Percentiles rank a stretch among this genome's conserved stretches.
Conservation (phyloP, 106 monocot genomes). For the Acanthochlamys bracteata region DNA sequence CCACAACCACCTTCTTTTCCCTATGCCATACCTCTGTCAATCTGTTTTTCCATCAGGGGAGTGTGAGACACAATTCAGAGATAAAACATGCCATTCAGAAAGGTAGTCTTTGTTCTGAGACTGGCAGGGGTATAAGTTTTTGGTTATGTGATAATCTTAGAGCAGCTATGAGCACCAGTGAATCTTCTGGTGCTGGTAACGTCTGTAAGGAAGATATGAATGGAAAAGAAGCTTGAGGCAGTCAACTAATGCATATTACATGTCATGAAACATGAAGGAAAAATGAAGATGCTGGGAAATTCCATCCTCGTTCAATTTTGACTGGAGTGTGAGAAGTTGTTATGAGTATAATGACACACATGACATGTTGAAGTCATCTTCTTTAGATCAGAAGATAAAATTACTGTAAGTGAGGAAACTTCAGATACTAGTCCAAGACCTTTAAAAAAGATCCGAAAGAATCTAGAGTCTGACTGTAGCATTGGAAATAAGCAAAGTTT, state of each 20-base stretch:
- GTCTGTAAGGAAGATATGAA: not conserved
- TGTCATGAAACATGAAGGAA: slow-evolving; percentile 2
- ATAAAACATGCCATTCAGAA: not conserved
- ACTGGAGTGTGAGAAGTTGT: slow-evolving; percentile 2
- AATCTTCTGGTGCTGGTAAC: slow-evolving; percentile 13
- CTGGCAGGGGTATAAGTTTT: slow-evolving; percentile 10
- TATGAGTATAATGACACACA: slow-evolving; percentile 2
- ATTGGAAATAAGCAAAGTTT: not conserved
- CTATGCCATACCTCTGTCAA: slow-evolving; percentile 13
- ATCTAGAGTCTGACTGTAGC: not conserved
- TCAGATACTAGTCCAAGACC: slow-evolving; percentile 1
- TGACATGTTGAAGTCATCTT: not conserved
- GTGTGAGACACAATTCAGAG: slow-evolving; percentile 11
- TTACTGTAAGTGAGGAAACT: not conserved
- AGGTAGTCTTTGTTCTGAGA: slow-evolving; percentile 9
- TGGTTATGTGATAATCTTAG: not conserved
- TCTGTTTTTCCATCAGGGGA: slow-evolving; percentile 24
- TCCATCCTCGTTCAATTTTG: slow-evolving; percentile 1
- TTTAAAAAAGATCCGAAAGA: not conserved
- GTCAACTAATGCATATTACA: not conserved
- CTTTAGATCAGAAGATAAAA: not conserved
- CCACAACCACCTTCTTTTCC: no score
- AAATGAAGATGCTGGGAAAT: slow-evolving; percentile 2
- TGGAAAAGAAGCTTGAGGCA: slow-evolving; percentile 4
- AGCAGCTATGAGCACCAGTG: not conserved